phyloP scores from a whole-genome alignment of 345 rosid species.

The Moricandia arvensis region DNA sequence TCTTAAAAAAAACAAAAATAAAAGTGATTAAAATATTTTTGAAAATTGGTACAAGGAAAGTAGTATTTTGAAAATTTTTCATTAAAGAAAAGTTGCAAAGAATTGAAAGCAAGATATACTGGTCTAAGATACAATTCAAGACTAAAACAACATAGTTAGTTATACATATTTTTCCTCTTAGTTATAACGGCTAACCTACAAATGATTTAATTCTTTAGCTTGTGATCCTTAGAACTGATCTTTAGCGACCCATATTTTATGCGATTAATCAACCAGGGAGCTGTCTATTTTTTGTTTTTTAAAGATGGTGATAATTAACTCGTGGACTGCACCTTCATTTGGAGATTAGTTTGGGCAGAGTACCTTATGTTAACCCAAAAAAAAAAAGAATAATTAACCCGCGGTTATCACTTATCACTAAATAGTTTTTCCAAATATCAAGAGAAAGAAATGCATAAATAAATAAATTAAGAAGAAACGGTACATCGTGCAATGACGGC shows the following conservation, averaged over 20 bases:
- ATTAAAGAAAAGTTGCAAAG: too few relatives aligned
- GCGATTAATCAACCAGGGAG: background rate
- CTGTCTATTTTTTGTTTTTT: background rate
- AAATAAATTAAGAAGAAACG: slow-evolving; percentile 23
- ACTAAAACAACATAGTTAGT: background rate
- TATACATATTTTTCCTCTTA: background rate
- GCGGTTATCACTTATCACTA: background rate
- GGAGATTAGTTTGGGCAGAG: too few relatives aligned
- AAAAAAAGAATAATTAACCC: too few relatives aligned
- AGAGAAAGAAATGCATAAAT: background rate
- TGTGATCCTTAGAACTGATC: background rate
- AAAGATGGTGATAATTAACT: background rate
- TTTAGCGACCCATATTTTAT: background rate
- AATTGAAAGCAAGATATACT: background rate
- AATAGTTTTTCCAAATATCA: too few relatives aligned
- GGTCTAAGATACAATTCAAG: background rate
- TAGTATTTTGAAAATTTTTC: too few relatives aligned
- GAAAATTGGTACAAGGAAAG: too few relatives aligned
- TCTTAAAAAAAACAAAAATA: too few relatives aligned
- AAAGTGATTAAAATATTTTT: too few relatives aligned
- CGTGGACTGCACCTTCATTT: too few relatives aligned
- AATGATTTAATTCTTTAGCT: background rate
- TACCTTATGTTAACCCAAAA: too few relatives aligned
- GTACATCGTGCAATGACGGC: slow-evolving; percentile 42
- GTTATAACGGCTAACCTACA: background rate